Conservation (phyloP, 768 basidiomycete genomes). For the Leccinum boreale region DNA sequence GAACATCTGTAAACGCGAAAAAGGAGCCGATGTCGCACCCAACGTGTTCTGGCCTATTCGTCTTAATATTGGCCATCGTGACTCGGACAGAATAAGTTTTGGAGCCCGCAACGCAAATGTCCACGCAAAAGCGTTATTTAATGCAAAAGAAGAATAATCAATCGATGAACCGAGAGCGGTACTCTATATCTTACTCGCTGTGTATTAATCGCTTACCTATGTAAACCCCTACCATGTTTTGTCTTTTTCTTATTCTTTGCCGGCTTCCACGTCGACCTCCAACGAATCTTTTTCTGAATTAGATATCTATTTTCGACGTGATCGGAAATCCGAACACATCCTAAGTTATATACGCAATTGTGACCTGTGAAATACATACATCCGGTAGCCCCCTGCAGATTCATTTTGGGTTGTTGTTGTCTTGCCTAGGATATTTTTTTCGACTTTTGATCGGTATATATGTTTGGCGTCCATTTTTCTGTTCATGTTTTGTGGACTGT, state of each 20-base stretch:
- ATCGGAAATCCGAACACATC: background rate
- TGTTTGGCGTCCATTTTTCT: background rate
- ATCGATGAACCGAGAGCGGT: constrained; percentile 11
- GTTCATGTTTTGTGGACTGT: background rate
- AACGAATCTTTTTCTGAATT: background rate
- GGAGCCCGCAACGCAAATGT: background rate
- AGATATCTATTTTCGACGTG: background rate
- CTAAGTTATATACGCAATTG: background rate
- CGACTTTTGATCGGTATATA: background rate
- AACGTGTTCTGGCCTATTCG: background rate
- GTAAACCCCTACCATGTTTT: constrained; percentile 10
- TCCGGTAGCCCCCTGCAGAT: background rate
- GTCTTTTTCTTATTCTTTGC: constrained; percentile 2
- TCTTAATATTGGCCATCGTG: background rate
- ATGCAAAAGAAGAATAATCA: constrained; percentile 12
- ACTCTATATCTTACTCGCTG: constrained; percentile 21
- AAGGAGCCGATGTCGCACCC: background rate
- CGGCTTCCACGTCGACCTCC: background rate
- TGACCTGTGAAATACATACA: background rate
- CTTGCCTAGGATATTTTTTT: background rate
- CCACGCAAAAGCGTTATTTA: constrained; percentile 3
- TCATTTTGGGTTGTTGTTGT: background rate
- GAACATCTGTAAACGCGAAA: background rate
- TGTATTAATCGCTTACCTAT: constrained; percentile 28
- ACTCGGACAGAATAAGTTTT: background rate